These are phyloP conservation scores for Rhynchospora breviuscula DNA, from an alignment of 176 grass and related monocot species.

Conservation along the genomic window DNA sequence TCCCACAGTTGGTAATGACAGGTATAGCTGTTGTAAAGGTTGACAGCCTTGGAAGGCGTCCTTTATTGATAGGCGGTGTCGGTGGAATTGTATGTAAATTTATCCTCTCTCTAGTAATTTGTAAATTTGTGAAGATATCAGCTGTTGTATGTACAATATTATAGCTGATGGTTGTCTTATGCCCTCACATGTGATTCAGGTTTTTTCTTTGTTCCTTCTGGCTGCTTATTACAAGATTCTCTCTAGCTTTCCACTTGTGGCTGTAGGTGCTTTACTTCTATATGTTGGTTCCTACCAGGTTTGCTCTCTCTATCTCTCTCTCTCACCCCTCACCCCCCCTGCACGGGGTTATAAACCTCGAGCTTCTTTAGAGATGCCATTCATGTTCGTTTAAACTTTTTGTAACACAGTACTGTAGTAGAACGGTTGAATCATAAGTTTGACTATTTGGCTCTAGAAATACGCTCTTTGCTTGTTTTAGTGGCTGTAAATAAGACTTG, in stretches of 20 bases:
- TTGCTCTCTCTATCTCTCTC: slow-evolving; percentile 30
- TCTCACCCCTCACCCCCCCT: background rate
- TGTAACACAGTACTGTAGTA: background rate
- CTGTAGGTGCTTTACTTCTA: slow-evolving; percentile 84
- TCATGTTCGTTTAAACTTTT: background rate
- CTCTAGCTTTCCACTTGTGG: slow-evolving; percentile 54
- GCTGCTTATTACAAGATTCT: slow-evolving; percentile 95
- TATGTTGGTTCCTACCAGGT: slow-evolving; percentile 94
- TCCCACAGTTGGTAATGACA: slow-evolving; percentile 73
- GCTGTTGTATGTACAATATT: slow-evolving; percentile 5
- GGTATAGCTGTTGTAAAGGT: slow-evolving; percentile 82
- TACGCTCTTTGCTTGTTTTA: background rate
- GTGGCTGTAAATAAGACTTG: background rate
- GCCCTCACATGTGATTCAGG: slow-evolving; percentile 41
- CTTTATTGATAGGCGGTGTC: slow-evolving; percentile 85
- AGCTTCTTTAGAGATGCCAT: background rate
- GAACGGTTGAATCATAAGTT: background rate
- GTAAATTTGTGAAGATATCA: background rate
- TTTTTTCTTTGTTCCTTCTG: slow-evolving; percentile 75
- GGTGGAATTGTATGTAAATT: slow-evolving; percentile 72
- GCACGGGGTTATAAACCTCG: background rate
- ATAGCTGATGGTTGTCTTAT: slow-evolving; percentile 17
- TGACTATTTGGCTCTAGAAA: background rate
- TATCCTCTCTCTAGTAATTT: background rate
- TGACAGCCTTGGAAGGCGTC: slow-evolving; percentile 67